A percentile compares a stretch with the other conserved stretches of the same genome.
phyloP scores from a whole-genome alignment of 768 basidiomycete species.

The Calocera viscosa region DNA sequence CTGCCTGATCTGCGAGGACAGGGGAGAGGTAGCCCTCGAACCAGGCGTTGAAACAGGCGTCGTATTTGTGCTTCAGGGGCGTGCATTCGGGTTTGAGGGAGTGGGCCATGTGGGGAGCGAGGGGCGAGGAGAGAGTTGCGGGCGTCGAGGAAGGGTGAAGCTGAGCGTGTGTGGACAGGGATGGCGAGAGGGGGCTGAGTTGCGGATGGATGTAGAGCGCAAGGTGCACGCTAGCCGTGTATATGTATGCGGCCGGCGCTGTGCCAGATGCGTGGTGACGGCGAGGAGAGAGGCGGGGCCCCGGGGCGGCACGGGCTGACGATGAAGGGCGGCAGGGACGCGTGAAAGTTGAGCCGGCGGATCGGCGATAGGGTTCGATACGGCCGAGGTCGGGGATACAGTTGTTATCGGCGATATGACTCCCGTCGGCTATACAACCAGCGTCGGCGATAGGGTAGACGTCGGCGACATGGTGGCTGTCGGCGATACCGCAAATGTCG shows the following conservation, averaged over 20 bases:
- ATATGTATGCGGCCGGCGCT: background rate
- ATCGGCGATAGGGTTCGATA: too few relatives aligned
- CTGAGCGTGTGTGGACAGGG: too few relatives aligned
- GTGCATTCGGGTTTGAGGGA: constrained; percentile 80
- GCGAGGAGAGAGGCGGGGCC: background rate
- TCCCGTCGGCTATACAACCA: too few relatives aligned
- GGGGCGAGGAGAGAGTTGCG: background rate
- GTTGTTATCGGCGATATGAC: too few relatives aligned
- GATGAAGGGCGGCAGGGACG: too few relatives aligned
- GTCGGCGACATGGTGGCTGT: too few relatives aligned
- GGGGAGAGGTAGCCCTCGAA: constrained; percentile 81
- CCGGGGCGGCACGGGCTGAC: too few relatives aligned
- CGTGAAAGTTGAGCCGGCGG: too few relatives aligned
- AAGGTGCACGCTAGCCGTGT: background rate
- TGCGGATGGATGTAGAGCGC: background rate
- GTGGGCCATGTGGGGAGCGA: constrained; percentile 43
- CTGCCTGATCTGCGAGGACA: constrained; percentile 27
- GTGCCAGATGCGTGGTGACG: background rate
- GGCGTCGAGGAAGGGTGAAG: background rate
- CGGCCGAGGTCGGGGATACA: too few relatives aligned
- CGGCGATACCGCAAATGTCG: too few relatives aligned
- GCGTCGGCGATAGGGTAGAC: too few relatives aligned
- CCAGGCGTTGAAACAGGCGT: constrained; percentile 94
- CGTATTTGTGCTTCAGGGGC: constrained; percentile 76
- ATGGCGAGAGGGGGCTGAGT: background rate